Percentiles rank a stretch among this genome's conserved stretches.
Evolutionary conservation across 2,329 filamentous ascomycete genomes (phyloP).

Genomic region (Colletotrichum higginsianum): DNA sequence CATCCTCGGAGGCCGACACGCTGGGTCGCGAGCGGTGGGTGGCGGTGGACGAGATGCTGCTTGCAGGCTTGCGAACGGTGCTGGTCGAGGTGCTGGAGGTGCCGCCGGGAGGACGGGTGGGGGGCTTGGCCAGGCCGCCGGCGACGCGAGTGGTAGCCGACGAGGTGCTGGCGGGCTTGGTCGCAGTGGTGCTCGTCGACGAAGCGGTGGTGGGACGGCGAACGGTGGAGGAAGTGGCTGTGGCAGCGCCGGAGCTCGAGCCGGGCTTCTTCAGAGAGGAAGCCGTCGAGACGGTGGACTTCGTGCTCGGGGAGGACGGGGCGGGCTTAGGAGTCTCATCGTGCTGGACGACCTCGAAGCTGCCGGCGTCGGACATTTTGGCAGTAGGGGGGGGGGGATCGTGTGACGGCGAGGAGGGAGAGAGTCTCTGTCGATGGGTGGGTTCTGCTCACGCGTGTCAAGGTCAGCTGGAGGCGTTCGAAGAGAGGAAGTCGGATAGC

Average conservation of each 20-base stretch:
- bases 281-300: slow-evolving; percentile 48
- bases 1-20: slow-evolving; percentile 66
- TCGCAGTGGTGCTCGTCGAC: slow-evolving; percentile 47
- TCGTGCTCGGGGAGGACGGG: slow-evolving; percentile 52
- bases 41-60: slow-evolving; percentile 54
- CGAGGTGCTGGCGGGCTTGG: slow-evolving; percentile 50
- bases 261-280: slow-evolving; percentile 55
- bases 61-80: slow-evolving; percentile 50
- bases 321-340: slow-evolving; percentile 56
- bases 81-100: slow-evolving; percentile 51
- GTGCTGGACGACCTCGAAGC: slow-evolving; percentile 60
- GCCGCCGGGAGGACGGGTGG: slow-evolving; percentile 61
- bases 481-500: slow-evolving; percentile 18
- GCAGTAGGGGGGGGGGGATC: slow-evolving; percentile 3
- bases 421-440: slow-evolving; percentile 12
- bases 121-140: slow-evolving; percentile 62
- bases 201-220: slow-evolving; percentile 54
- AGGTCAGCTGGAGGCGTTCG: slow-evolving; percentile 23
- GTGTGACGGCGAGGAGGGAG: slow-evolving; percentile 21
- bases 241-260: slow-evolving; percentile 42
- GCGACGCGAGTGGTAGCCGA: slow-evolving; percentile 54
- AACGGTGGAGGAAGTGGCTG: slow-evolving; percentile 48
- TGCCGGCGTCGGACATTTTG: slow-evolving; percentile 65
- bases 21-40: slow-evolving; percentile 64
- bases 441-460: slow-evolving; percentile 25